Evolutionary conservation across 208 protist species (phyloP).

Genomic region (Herpetomonas tarakana): DNA sequence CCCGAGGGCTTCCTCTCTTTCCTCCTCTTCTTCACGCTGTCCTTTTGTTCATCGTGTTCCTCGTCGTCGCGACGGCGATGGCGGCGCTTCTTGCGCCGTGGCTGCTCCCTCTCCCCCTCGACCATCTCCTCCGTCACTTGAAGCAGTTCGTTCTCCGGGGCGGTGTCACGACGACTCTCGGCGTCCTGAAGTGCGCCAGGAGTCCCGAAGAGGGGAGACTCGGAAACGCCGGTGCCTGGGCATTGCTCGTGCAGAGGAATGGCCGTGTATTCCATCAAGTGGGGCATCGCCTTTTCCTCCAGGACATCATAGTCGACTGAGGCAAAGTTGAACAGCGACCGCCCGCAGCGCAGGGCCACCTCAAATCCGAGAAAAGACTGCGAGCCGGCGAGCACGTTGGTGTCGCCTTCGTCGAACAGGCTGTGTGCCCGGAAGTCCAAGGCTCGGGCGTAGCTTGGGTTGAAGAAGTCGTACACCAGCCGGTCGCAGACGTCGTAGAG

Average conservation of each 20-base stretch:
- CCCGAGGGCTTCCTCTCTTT: neutral
- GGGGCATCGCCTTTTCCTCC: constrained; percentile 73
- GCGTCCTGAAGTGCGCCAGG: no score
- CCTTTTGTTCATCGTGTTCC: constrained; percentile 11
- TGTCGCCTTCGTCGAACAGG: constrained; percentile 20
- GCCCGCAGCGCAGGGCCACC: constrained; percentile 75
- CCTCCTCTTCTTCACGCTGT: constrained; percentile 12
- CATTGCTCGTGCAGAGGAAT: constrained; percentile 15
- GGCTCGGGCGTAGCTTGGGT: constrained; percentile 61
- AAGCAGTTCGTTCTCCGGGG: constrained; percentile 4
- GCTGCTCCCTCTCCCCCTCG: neutral
- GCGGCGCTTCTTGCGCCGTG: constrained; percentile 12
- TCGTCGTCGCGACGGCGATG: constrained; percentile 5
- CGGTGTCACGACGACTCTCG: neutral
- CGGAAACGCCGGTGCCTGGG: neutral
- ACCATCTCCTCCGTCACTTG: constrained; percentile 8
- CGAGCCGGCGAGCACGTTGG: constrained; percentile 49
- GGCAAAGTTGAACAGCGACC: constrained; percentile 74
- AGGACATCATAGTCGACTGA: constrained; percentile 73
- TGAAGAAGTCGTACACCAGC: constrained; percentile 86
- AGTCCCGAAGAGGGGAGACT: no score
- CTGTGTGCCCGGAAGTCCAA: constrained; percentile 33
- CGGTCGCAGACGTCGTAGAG: constrained; percentile 78
- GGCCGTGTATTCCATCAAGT: constrained; percentile 49
- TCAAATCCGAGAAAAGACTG: constrained; percentile 84